Conservation (phyloP, 768 basidiomycete genomes). For the Lactarius quietus region DNA sequence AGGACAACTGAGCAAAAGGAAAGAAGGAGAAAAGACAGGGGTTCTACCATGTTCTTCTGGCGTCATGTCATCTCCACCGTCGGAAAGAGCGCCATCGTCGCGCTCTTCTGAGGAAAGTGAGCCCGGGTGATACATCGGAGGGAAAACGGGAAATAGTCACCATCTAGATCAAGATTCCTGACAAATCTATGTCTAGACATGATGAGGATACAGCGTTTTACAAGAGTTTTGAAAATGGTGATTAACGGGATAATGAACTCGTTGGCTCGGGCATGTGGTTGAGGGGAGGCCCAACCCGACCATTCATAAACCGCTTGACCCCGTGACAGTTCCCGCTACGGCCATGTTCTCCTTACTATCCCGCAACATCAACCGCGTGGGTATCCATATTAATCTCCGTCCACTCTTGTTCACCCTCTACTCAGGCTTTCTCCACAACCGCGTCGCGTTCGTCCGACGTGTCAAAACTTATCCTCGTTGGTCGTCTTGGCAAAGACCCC, state of each 20-base stretch:
- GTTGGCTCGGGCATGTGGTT: conserved; percentile 17
- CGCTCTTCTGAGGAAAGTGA: conserved; percentile 62
- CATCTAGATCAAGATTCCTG: conserved; percentile 77
- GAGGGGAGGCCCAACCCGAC: conserved; percentile 10
- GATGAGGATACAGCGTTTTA: conserved; percentile 26
- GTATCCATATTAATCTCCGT: conserved; percentile 37
- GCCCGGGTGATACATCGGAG: conserved; percentile 9
- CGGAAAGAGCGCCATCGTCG: conserved; percentile 75
- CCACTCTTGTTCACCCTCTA: background rate
- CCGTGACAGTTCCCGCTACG: conserved; percentile 12
- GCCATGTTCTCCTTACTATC: conserved; percentile 50
- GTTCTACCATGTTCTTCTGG: conserved; percentile 74
- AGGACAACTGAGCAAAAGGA: conserved; percentile 1
- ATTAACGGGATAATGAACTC: conserved; percentile 18
- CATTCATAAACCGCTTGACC: background rate
- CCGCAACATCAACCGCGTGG: conserved; percentile 43
- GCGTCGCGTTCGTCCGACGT: conserved; percentile 55
- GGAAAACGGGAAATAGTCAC: conserved; percentile 34
- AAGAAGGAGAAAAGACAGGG: conserved; percentile 34
- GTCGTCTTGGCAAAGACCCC: conserved; percentile 67
- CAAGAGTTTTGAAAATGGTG: conserved; percentile 24
- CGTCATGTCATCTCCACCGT: conserved; percentile 79
- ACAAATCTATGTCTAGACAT: conserved; percentile 95
- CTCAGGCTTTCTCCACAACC: conserved; percentile 64
- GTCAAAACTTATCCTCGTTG: conserved; percentile 74